Base-by-base conservation (phyloP, 129 eudicot genomes). In the Flaveria bidentis region DNA sequence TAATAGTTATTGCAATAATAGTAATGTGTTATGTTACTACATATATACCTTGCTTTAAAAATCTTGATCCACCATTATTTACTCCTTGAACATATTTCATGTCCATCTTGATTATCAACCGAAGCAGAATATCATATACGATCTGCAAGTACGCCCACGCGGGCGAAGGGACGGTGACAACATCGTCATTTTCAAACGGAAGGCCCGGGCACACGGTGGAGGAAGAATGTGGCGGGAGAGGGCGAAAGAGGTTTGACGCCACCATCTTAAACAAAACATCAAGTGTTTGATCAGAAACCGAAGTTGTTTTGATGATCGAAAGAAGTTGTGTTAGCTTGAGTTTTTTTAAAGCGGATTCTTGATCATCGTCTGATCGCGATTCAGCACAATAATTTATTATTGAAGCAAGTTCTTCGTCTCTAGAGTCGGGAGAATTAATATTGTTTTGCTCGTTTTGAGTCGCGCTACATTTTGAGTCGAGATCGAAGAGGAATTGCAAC, bases 141-240 rank as follows among this genome's bases (percentile, higher is more conserved):
- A 84, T 71, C 56, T 84, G 91, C 73, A 91, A 79, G 70, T 91
- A 87, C 18, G 88, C 85, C 97, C 97, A 91, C 18, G 81, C 74
- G 26, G 90, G 78, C 4, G 84, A 78, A 61, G 82, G 81, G 9
- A 80, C 41, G 13, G 83, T 49, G 16, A 86, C 84, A 41, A 81
- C 85, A 6, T 91, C 93, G 20, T 91, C 97, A 1, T 84, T 88
- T 44, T 82, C 84, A 12, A 81, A 63, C 22, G 83, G 62, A 74
- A 83, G 50, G 15, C 65, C 51, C 12, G 75, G 44, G 23, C 61
- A 18, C 2, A 9, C 18, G 20, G 87, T 41, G 15, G 73, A 28
- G 72, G 73, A 71, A 36, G 73, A 71, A 26, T 71, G 75, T 30
- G 85, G 88, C 0, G 91, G 93, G 39, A 86, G 93, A 18, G 89